A percentile compares a stretch with the other conserved stretches of the same genome.
Conservation (phyloP, 164 flowering plant genomes). For the Nymphaea thermarum region DNA sequence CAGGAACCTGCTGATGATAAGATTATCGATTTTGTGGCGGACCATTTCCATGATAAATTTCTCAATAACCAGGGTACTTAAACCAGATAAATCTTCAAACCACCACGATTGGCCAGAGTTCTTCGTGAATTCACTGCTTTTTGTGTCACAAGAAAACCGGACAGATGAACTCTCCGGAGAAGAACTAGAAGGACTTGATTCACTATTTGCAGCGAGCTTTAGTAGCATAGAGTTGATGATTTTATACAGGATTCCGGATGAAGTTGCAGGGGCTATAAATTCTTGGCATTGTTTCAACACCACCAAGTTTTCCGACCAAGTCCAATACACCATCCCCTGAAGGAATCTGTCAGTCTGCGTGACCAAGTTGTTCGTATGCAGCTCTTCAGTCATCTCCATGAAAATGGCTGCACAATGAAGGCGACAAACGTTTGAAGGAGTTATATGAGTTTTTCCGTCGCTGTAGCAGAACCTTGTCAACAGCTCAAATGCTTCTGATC, state of each 20-base stretch:
- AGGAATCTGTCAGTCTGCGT: constrained; percentile 32
- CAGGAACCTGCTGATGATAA: constrained; percentile 37
- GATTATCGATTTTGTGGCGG: constrained; percentile 34
- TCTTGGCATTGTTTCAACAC: constrained; percentile 41
- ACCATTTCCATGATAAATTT: constrained; percentile 27
- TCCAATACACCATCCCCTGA: constrained; percentile 33
- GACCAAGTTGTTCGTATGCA: constrained; percentile 15
- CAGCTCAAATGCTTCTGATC: constrained; percentile 53
- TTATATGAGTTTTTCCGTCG: constrained; percentile 27
- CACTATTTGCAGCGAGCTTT: constrained; percentile 19
- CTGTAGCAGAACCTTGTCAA: constrained; percentile 49
- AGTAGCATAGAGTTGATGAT: constrained; percentile 24
- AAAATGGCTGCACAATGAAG: constrained; percentile 29
- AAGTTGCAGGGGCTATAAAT: constrained; percentile 10
- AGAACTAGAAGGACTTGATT: constrained; percentile 23
- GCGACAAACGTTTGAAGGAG: constrained; percentile 27
- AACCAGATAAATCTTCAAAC: constrained; percentile 53
- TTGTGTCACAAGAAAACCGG: constrained; percentile 41
- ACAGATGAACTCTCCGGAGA: constrained; percentile 32
- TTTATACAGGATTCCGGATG: constrained; percentile 22
- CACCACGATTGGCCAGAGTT: constrained; percentile 36
- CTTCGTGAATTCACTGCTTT: constrained; percentile 30
- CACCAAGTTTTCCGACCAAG: constrained; percentile 44
- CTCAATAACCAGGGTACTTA: constrained; percentile 26
- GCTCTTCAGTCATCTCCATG: constrained; percentile 38